A percentile compares a stretch with the other conserved stretches of the same genome.
Conservation (phyloP, 1,284 basidiomycete genomes). For the Neonothopanus nambi region DNA sequence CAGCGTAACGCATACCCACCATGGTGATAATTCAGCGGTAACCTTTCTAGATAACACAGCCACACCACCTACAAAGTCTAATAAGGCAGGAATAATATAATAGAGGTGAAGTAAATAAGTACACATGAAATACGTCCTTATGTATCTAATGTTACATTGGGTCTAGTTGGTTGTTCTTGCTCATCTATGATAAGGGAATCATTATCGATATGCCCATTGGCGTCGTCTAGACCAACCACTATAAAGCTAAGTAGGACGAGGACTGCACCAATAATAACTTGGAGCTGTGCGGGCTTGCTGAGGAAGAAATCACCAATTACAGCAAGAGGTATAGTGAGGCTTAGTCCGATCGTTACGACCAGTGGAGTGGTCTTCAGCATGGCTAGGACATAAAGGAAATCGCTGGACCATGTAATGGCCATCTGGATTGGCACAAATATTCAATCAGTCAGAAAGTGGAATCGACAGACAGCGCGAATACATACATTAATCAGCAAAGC, state of each 20-base stretch:
- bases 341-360: slow-evolving; percentile 91
- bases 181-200: no score
- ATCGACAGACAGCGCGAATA: slow-evolving; percentile 3
- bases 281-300: slow-evolving; percentile 50
- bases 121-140: background rate
- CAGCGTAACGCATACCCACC: background rate
- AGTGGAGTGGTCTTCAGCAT: slow-evolving; percentile 98
- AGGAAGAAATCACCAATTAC: slow-evolving; percentile 79
- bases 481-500: slow-evolving; percentile 79
- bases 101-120: background rate
- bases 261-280: slow-evolving; percentile 66
- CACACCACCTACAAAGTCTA: no score
- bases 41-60: no score
- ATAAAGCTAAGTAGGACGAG: slow-evolving; percentile 71
- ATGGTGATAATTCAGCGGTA: background rate
- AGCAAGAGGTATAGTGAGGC: slow-evolving; percentile 92
- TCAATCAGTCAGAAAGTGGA: background rate
- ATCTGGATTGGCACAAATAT: slow-evolving; percentile 51
- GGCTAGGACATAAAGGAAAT: slow-evolving; percentile 86
- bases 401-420: slow-evolving; percentile 82
- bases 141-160: background rate
- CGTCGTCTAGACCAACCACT: slow-evolving; percentile 63
- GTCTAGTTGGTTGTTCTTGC: background rate
- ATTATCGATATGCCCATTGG: slow-evolving; percentile 22
- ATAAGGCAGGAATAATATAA: no score